Conservation (phyloP, 768 basidiomycete species). For the Mycena epipterygia region DNA sequence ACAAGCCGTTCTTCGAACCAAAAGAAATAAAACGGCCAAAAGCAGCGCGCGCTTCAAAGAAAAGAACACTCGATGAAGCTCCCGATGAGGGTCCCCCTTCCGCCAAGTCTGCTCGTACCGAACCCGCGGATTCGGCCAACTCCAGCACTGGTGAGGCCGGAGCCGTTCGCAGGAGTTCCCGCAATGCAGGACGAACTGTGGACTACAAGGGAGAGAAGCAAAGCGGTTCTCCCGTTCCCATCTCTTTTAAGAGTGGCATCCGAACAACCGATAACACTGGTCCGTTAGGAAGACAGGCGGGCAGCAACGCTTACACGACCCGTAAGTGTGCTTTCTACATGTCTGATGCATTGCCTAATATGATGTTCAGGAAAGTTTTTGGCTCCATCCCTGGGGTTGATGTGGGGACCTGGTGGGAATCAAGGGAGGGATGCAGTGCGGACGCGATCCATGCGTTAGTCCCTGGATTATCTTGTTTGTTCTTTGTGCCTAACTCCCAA, state of each 20-base stretch:
- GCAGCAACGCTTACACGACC: conserved; percentile 58
- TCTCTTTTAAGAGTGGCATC: conserved; percentile 56
- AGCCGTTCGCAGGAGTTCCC: conserved; percentile 71
- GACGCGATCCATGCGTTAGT: conserved; percentile 91
- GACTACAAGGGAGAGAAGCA: conserved; percentile 66
- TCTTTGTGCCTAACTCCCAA: background rate
- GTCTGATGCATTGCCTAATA: background rate
- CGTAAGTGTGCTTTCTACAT: conserved; percentile 55
- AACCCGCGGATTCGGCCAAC: conserved; percentile 36
- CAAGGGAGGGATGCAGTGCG: conserved; percentile 74
- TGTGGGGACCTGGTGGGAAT: conserved; percentile 89
- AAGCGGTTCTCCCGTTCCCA: conserved; percentile 49
- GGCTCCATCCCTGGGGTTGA: conserved; percentile 85
- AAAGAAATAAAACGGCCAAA: conserved; percentile 49
- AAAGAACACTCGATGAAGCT: conserved; percentile 54
- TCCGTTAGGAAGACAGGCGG: conserved; percentile 51
- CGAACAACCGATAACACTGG: conserved; percentile 52
- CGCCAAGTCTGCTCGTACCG: conserved; percentile 50
- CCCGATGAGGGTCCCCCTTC: conserved; percentile 37
- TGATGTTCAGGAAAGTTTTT: conserved; percentile 72
- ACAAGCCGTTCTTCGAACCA: conserved; percentile 63
- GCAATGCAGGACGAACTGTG: conserved; percentile 70
- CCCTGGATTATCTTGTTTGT: conserved; percentile 2
- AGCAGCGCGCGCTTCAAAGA: conserved; percentile 50
- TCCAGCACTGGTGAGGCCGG: conserved; percentile 34